Conservation (phyloP, 176 grass and related monocot genomes). For the Urochloa ruziziensis region DNA sequence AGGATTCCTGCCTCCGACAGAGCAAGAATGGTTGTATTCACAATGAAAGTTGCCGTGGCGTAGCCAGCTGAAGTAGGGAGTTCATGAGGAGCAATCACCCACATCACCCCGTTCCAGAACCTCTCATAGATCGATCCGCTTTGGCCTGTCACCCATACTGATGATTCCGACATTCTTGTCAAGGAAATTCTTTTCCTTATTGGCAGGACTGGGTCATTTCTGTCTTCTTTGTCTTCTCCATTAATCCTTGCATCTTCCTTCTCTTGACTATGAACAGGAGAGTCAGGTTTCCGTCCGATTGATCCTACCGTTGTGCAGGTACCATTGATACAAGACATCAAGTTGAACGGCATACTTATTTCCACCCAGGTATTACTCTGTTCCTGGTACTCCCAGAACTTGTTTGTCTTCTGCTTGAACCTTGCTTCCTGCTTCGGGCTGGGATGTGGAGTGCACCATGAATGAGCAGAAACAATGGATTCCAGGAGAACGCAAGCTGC, state of each 20-base stretch:
- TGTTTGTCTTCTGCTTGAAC: conserved; percentile 81
- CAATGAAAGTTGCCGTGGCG: conserved; percentile 69
- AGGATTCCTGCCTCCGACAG: conserved; percentile 84
- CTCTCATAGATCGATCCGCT: conserved; percentile 95
- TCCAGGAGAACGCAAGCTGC: conserved; percentile 35
- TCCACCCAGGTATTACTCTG: conserved; percentile 93
- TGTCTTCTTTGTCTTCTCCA: conserved; percentile 22
- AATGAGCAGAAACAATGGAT: conserved; percentile 51
- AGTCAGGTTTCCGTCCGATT: conserved; percentile 36
- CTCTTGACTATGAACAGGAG: conserved; percentile 27
- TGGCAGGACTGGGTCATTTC: conserved; percentile 44
- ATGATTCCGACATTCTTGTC: conserved; percentile 94
- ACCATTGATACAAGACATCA: conserved; percentile 85
- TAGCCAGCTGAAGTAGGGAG: conserved; percentile 61
- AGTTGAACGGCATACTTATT: conserved; percentile 72
- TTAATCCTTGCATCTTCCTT: conserved; percentile 12
- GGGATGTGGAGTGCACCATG: conserved; percentile 49
- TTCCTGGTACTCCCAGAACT: conserved; percentile 89
- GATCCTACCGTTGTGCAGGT: conserved; percentile 87
- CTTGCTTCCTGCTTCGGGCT: conserved; percentile 45
- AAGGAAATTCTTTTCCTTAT: conserved; percentile 77
- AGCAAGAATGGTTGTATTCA: conserved; percentile 98
- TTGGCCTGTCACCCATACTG: conserved; percentile 93
- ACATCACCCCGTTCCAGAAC: conserved; percentile 93
- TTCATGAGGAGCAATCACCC: conserved; percentile 96